Conservation (phyloP, 177 flowering plant genomes). For the Tripterygium wilfordii region DNA sequence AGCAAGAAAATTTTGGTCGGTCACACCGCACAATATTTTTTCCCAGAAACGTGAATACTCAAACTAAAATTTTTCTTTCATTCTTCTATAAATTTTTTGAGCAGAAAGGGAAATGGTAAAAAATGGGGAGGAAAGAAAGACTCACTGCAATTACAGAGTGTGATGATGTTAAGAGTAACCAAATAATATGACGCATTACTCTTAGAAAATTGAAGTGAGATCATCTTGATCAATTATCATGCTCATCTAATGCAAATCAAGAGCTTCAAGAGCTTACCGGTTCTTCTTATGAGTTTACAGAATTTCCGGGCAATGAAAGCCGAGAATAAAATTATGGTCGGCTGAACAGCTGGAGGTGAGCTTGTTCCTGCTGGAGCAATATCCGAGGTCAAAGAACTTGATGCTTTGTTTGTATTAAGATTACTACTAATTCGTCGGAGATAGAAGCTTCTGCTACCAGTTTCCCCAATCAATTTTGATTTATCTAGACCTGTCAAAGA, state of each 20-base stretch:
- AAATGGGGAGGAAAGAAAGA: no score
- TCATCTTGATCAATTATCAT: no score
- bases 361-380: not conserved
- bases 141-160: no score
- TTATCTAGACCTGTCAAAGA: slow-evolving; percentile 54
- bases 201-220: no score
- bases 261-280: slow-evolving; percentile 43
- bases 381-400: slow-evolving; percentile 10
- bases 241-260: slow-evolving; percentile 32
- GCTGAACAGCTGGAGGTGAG: slow-evolving; percentile 6
- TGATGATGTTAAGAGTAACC: no score
- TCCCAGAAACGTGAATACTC: no score
- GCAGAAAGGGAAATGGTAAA: no score
- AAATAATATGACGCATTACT: no score
- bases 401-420: slow-evolving; percentile 4
- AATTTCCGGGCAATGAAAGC: slow-evolving; percentile 26
- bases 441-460: slow-evolving; percentile 75
- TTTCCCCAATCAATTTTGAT: slow-evolving; percentile 56
- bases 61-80: no score
- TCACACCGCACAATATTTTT: no score
- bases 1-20: no score
- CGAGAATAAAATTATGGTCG: slow-evolving; percentile 19
- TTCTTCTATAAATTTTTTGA: no score
- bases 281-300: slow-evolving; percentile 42
- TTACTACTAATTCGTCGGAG: slow-evolving; percentile 38